phyloP scores from a whole-genome alignment of 768 basidiomycete species.

The Leccinum pellstonianum region DNA sequence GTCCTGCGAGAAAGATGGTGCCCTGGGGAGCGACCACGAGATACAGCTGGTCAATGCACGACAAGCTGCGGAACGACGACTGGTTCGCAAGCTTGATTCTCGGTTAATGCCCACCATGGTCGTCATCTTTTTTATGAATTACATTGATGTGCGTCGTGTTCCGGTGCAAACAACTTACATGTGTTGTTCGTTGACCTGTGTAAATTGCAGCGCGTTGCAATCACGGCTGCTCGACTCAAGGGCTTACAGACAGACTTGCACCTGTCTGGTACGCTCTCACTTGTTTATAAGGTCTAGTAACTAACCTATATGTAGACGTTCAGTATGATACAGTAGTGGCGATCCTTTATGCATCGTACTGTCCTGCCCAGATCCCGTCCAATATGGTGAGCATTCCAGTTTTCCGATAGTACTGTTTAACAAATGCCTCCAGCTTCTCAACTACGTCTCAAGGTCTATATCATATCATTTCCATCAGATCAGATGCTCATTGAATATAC shows the following conservation, averaged over 20 bases:
- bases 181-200: neutral
- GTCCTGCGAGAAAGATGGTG: neutral
- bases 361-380: neutral
- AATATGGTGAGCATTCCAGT: neutral
- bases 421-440: neutral
- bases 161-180: neutral
- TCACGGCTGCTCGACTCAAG: conserved; percentile 1
- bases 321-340: conserved; percentile 1
- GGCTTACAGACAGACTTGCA: neutral
- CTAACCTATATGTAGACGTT: neutral
- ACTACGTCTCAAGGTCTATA: neutral
- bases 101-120: neutral
- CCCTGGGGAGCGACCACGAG: neutral
- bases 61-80: neutral
- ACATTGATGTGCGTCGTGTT: conserved; percentile 2
- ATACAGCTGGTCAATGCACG: neutral
- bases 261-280: neutral
- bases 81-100: conserved; percentile 1
- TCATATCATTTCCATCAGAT: neutral
- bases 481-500: neutral
- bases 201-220: neutral
- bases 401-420: neutral
- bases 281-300: neutral
- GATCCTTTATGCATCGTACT: neutral
- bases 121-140: conserved; percentile 2